These are phyloP conservation scores for Ceratocystis albifundus DNA, from an alignment of 2,329 filamentous ascomycete genomes.

Conservation along the genomic window DNA sequence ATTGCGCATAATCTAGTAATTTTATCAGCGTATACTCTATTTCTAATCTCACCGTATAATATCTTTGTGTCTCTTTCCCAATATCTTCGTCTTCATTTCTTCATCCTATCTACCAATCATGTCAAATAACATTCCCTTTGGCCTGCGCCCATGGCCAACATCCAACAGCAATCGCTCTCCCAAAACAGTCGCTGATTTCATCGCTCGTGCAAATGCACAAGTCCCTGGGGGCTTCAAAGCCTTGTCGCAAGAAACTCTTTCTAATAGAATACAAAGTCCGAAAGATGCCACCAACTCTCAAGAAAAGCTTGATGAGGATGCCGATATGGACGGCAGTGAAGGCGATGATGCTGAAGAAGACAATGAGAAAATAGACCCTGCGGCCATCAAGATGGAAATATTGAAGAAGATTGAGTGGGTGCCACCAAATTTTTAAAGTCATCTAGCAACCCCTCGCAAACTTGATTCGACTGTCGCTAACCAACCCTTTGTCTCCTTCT, in stretches of 20 bases:
- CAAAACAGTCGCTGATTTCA: constrained; percentile 58
- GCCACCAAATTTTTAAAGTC: too few relatives aligned
- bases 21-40: background rate
- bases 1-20: background rate
- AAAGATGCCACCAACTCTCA: background rate
- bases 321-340: constrained; percentile 34
- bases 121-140: constrained; percentile 21
- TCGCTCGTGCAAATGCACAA: constrained; percentile 65
- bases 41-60: too few relatives aligned
- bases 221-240: constrained; percentile 66
- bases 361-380: constrained; percentile 35
- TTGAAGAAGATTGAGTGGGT: constrained; percentile 47
- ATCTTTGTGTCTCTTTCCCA: too few relatives aligned
- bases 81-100: too few relatives aligned
- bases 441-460: too few relatives aligned
- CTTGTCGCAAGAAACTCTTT: constrained; percentile 63
- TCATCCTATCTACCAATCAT: constrained; percentile 1
- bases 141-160: constrained; percentile 24
- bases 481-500: constrained; percentile 23
- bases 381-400: constrained; percentile 46
- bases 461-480: background rate
- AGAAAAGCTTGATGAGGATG: constrained; percentile 36
- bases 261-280: constrained; percentile 40
- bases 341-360: constrained; percentile 32
- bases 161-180: constrained; percentile 46